phyloP scores from a whole-genome alignment of 345 rosid genomes.

The Gossypium mustelinum region DNA sequence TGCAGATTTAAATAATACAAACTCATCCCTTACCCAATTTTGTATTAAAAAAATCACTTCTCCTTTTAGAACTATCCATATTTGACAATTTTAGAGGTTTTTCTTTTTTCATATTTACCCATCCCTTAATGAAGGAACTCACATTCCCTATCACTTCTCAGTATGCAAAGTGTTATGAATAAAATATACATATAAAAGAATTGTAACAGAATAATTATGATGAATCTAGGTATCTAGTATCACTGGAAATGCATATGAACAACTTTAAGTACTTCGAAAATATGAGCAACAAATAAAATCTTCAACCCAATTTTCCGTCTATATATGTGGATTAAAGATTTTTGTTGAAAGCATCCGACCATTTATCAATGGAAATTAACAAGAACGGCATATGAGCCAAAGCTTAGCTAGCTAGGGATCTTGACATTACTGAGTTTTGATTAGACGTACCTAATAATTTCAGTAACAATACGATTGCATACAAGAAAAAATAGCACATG shows the following conservation, averaged over 20 bases:
- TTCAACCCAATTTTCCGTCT: neutral
- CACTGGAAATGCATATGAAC: too few species aligned
- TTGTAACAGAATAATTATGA: neutral
- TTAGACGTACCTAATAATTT: too few species aligned
- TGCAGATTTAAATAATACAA: too few species aligned
- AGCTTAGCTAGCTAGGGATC: neutral
- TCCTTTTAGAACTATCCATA: too few species aligned
- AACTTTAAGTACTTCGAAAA: neutral
- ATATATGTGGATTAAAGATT: neutral
- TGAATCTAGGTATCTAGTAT: neutral
- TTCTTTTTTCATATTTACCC: too few species aligned
- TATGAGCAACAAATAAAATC: neutral
- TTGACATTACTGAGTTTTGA: neutral
- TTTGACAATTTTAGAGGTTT: too few species aligned
- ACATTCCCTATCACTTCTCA: neutral
- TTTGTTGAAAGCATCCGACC: neutral
- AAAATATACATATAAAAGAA: neutral
- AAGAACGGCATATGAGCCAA: neutral
- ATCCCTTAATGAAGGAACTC: too few species aligned
- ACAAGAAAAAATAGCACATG: too few species aligned
- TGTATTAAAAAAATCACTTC: neutral
- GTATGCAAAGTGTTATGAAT: neutral
- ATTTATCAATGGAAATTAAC: neutral
- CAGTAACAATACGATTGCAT: too few species aligned
- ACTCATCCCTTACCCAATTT: too few species aligned